These are phyloP conservation scores for Cordyceps farinosa DNA, from an alignment of 2,329 filamentous ascomycete species.

Conservation along the genomic window DNA sequence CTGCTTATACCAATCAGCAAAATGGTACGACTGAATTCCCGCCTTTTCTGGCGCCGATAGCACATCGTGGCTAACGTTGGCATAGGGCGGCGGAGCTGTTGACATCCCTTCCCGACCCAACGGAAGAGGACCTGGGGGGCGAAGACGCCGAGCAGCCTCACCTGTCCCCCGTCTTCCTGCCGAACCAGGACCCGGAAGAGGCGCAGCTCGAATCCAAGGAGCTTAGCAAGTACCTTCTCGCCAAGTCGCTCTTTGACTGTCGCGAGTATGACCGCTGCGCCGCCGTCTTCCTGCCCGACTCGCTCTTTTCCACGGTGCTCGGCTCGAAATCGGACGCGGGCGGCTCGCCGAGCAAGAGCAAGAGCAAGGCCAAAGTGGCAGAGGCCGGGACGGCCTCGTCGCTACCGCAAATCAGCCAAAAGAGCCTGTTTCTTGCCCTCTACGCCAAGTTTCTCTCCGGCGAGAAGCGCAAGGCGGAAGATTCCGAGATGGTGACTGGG, in stretches of 20 bases:
- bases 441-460: constrained; percentile 92
- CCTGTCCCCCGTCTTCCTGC: constrained; percentile 47
- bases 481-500: constrained; percentile 94
- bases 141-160: constrained; percentile 31
- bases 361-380: constrained; percentile 37
- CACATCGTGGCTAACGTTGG: neutral
- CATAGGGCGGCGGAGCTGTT: constrained; percentile 89
- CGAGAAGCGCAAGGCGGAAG: constrained; percentile 94
- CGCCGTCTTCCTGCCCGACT: constrained; percentile 79
- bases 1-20: constrained; percentile 92
- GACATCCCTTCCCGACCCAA: constrained; percentile 67
- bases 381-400: constrained; percentile 24
- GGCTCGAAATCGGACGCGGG: constrained; percentile 43
- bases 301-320: constrained; percentile 66
- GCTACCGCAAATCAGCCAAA: constrained; percentile 71
- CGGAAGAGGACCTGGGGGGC: constrained; percentile 50
- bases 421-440: constrained; percentile 84
- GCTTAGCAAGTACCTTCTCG: constrained; percentile 78
- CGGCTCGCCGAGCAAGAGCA: constrained; percentile 58
- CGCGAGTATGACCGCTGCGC: constrained; percentile 93
- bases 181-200: constrained; percentile 67
- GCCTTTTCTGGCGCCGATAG: neutral
- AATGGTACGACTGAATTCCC: constrained; percentile 64
- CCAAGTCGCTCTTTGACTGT: constrained; percentile 93
- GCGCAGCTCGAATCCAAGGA: constrained; percentile 74